Percentiles rank a stretch among this genome's conserved stretches.
phyloP scores from a whole-genome alignment of 129 eudicot genomes.

The Gnaphalium uliginosum region DNA sequence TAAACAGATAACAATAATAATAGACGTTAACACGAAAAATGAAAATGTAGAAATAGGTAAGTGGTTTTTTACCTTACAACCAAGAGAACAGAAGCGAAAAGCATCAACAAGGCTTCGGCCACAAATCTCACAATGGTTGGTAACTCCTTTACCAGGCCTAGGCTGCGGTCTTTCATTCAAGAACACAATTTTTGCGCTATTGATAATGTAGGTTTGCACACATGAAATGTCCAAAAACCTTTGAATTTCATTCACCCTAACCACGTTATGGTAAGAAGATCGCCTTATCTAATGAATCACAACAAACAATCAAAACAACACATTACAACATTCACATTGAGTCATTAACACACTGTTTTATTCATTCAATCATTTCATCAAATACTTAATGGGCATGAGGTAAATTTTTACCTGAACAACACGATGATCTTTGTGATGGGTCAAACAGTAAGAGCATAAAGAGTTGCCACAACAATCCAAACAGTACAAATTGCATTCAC shows the following conservation, averaged over 20 bases:
- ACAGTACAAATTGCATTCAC: constrained; percentile 59
- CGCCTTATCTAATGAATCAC: constrained; percentile 43
- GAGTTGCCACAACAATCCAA: constrained; percentile 54
- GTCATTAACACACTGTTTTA: background rate
- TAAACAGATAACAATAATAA: background rate
- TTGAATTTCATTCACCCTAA: constrained; percentile 60
- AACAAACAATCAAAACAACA: background rate
- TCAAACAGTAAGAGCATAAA: constrained; percentile 58
- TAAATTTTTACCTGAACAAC: constrained; percentile 47
- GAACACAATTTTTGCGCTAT: constrained; percentile 59
- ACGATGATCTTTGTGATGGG: constrained; percentile 54
- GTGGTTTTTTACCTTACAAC: constrained; percentile 47
- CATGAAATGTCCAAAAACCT: constrained; percentile 51
- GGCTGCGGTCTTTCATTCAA: constrained; percentile 62
- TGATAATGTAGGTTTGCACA: constrained; percentile 64
- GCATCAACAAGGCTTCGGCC: constrained; percentile 43
- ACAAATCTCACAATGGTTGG: constrained; percentile 50
- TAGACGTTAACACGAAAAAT: background rate
- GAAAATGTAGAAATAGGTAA: constrained; percentile 15
- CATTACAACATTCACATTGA: background rate
- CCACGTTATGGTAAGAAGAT: constrained; percentile 65
- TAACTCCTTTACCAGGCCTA: constrained; percentile 53
- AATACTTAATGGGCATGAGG: background rate
- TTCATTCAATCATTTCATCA: constrained; percentile 27
- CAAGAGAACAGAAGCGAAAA: constrained; percentile 57